These are phyloP conservation scores for Tolypocladium tundrense DNA, from an alignment of 2,329 filamentous ascomycete species.

Conservation along the genomic window DNA sequence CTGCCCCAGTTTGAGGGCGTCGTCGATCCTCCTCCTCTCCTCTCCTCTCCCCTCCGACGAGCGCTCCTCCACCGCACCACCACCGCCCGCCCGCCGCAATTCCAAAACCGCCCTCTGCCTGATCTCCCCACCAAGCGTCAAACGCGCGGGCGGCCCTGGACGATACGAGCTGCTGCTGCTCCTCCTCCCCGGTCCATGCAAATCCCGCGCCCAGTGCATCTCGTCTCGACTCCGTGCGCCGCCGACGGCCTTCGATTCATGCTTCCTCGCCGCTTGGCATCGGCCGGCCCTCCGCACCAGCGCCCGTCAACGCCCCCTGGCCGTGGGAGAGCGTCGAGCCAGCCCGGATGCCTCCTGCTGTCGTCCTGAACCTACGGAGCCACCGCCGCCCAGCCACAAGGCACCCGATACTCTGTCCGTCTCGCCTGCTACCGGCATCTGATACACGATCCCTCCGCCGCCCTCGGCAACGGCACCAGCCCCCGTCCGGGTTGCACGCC, in stretches of 20 bases:
- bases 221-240: background rate
- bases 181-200: background rate
- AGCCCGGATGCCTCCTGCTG: slow-evolving; percentile 43
- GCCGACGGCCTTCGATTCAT: background rate
- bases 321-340: slow-evolving; percentile 28
- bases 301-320: background rate
- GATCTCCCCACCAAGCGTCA: slow-evolving; percentile 1
- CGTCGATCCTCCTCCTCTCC: background rate
- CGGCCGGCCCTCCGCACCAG: background rate
- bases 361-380: slow-evolving; percentile 35
- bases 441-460: slow-evolving; percentile 7
- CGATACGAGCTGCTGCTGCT: no score
- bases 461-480: slow-evolving; percentile 7
- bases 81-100: background rate
- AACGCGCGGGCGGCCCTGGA: background rate
- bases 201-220: background rate
- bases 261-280: background rate
- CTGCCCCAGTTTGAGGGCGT: background rate
- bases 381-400: slow-evolving; percentile 20
- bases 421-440: slow-evolving; percentile 7
- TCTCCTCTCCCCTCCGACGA: background rate
- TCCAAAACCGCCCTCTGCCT: background rate
- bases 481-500: slow-evolving; percentile 5
- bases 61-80: background rate
- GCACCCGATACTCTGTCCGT: slow-evolving; percentile 25